Evolutionary conservation across 2,329 filamentous ascomycete species (phyloP).

Genomic region (Penicillium sp.): DNA sequence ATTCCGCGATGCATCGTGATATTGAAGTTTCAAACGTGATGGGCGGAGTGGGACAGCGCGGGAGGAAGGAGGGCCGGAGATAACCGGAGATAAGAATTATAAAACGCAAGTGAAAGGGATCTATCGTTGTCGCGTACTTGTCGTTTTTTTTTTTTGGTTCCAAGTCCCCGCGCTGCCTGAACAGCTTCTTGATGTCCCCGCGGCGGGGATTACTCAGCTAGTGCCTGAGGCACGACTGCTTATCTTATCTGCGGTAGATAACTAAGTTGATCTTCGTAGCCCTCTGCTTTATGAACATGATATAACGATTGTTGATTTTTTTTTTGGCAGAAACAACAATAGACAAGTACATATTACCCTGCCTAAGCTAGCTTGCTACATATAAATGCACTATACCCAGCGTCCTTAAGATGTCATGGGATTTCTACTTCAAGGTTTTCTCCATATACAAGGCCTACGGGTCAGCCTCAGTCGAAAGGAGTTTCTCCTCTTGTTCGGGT

Average conservation of each 20-base stretch:
- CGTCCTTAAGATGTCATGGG: too few species aligned
- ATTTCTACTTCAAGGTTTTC: too few species aligned
- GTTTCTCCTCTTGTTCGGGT: neutral
- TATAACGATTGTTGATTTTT: neutral
- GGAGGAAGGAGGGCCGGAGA: neutral
- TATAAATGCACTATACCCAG: too few species aligned
- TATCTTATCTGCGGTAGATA: neutral
- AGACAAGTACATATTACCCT: neutral
- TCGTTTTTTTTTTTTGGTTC: neutral
- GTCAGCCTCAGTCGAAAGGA: too few species aligned
- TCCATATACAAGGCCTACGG: too few species aligned
- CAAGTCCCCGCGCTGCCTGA: neutral
- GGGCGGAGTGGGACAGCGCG: neutral
- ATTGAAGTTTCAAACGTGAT: neutral
- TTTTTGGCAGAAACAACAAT: neutral
- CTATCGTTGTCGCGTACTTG: neutral
- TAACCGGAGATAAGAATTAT: neutral
- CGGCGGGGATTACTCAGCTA: conserved; percentile 4
- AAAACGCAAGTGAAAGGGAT: neutral
- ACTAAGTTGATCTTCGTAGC: neutral
- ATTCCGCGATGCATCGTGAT: neutral
- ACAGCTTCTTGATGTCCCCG: neutral
- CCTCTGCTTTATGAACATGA: neutral
- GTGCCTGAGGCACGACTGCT: conserved; percentile 2
- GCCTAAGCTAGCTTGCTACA: neutral